Conservation (phyloP, 148 eudicot species). For the Rhododendron williamsianum region DNA sequence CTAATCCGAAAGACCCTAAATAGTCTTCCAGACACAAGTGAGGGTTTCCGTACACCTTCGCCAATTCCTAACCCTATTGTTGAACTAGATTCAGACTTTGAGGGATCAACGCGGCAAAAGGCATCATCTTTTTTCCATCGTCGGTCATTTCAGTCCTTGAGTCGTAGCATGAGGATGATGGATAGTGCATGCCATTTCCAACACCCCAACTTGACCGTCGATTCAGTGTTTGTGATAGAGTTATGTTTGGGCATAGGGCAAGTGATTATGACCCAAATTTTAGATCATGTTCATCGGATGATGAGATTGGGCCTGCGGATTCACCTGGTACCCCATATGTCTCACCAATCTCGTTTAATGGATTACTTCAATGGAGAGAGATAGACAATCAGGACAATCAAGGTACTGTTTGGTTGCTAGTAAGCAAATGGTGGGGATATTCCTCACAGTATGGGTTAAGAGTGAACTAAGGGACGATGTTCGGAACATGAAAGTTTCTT, state of each 20-base stretch:
- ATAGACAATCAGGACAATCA: constrained; percentile 45
- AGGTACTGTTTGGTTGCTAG: constrained; percentile 88
- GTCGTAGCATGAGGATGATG: constrained; percentile 60
- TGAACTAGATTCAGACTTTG: constrained; percentile 74
- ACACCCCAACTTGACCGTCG: constrained; percentile 62
- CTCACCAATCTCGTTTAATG: constrained; percentile 43
- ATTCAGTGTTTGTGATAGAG: constrained; percentile 82
- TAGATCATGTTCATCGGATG: constrained; percentile 67
- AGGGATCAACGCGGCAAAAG: constrained; percentile 49
- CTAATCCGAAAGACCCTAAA: constrained; percentile 74
- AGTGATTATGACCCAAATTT: constrained; percentile 63
- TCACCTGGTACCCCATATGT: constrained; percentile 44
- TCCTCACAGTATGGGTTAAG: constrained; percentile 83
- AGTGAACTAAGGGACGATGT: constrained; percentile 81
- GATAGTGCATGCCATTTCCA: constrained; percentile 37
- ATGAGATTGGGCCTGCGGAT: constrained; percentile 44
- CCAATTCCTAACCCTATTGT: constrained; percentile 73
- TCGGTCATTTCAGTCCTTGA: constrained; percentile 69
- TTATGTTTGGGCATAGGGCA: constrained; percentile 44
- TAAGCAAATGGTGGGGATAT: constrained; percentile 96
- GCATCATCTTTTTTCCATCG: constrained; percentile 63
- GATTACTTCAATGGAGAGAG: constrained; percentile 45
- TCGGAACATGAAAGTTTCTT: constrained; percentile 82
- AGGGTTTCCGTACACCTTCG: constrained; percentile 50
- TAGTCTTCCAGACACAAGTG: constrained; percentile 64